Percentiles rank a stretch among this genome's conserved stretches.
Evolutionary conservation across 2,329 filamentous ascomycete genomes (phyloP).

Genomic region (Ophiostoma ulmi): DNA sequence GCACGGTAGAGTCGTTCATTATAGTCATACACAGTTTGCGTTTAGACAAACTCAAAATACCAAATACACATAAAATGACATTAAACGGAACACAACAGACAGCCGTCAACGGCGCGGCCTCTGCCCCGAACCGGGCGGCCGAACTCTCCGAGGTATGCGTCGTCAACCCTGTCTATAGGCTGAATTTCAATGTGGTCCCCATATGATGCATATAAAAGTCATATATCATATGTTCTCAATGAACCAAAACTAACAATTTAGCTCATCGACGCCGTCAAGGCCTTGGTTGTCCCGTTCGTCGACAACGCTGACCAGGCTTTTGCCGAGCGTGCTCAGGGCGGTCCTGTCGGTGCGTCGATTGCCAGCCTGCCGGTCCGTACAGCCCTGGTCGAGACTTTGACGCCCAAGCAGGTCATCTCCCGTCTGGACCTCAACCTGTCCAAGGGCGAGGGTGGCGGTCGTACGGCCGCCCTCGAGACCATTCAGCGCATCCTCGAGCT

Average conservation of each 20-base stretch:
- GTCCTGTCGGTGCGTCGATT: constrained; percentile 40
- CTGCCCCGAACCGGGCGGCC: constrained; percentile 29
- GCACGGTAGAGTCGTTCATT: not conserved
- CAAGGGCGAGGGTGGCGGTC: constrained; percentile 51
- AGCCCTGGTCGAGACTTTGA: constrained; percentile 58
- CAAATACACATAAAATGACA: not conserved
- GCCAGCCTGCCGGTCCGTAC: constrained; percentile 43
- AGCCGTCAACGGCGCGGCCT: constrained; percentile 11
- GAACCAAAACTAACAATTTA: constrained; percentile 33
- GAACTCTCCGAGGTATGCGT: constrained; percentile 34
- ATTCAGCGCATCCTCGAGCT: constrained; percentile 70
- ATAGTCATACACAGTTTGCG: not conserved
- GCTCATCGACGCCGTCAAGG: constrained; percentile 64
- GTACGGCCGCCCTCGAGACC: constrained; percentile 67
- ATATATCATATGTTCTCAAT: not conserved
- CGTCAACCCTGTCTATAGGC: not conserved
- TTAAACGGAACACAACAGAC: constrained; percentile 11
- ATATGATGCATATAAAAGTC: not conserved
- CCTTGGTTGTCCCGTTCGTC: constrained; percentile 66
- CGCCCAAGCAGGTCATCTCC: constrained; percentile 52
- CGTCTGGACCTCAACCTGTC: constrained; percentile 58
- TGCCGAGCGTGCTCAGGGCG: constrained; percentile 48
- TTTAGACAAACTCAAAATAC: not conserved
- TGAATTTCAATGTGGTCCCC: not conserved
- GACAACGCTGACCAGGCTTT: constrained; percentile 61